Evolutionary conservation across 2,329 filamentous ascomycete genomes (phyloP).

Genomic region (Colletotrichum filicis): DNA sequence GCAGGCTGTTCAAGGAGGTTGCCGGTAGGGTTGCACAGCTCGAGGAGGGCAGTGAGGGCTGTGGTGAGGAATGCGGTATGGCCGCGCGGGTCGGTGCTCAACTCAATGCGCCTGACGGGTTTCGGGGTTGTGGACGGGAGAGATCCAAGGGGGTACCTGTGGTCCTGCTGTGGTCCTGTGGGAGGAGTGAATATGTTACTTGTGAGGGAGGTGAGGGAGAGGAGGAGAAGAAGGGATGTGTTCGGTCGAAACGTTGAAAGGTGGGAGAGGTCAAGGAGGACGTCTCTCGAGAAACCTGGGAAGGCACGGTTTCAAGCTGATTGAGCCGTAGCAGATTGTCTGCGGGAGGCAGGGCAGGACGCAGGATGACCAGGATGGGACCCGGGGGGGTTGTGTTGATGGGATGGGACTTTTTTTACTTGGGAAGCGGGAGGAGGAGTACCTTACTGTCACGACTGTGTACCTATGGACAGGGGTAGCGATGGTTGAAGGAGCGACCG

Average conservation of each 20-base stretch:
- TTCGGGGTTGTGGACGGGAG: slow-evolving; percentile 29
- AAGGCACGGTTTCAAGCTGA: slow-evolving; percentile 34
- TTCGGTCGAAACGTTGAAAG: slow-evolving; percentile 23
- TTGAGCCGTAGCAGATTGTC: slow-evolving; percentile 33
- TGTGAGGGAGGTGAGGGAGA: slow-evolving; percentile 10
- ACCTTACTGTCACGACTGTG: too few relatives aligned
- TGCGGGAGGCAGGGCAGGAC: slow-evolving; percentile 17
- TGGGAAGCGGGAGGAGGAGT: background rate
- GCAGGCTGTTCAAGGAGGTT: slow-evolving; percentile 15
- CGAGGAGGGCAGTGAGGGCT: background rate
- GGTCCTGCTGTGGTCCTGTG: background rate
- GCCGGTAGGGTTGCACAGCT: slow-evolving; percentile 3
- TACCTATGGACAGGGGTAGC: slow-evolving; percentile 16
- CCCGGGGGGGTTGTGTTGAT: too few relatives aligned
- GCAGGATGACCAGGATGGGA: slow-evolving; percentile 10
- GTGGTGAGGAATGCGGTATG: slow-evolving; percentile 12
- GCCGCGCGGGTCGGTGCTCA: slow-evolving; percentile 31
- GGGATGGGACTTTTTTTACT: background rate
- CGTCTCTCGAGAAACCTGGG: slow-evolving; percentile 19
- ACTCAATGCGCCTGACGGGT: slow-evolving; percentile 35
- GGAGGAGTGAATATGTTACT: background rate
- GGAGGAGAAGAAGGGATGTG: slow-evolving; percentile 25
- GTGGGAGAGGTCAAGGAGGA: slow-evolving; percentile 27
- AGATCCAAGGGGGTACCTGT: background rate
- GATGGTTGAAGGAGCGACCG: slow-evolving; percentile 21